A percentile compares a stretch with the other conserved stretches of the same genome.
Evolutionary conservation across 2,329 filamentous ascomycete genomes (phyloP).

Genomic region (Bipolaris cookei): DNA sequence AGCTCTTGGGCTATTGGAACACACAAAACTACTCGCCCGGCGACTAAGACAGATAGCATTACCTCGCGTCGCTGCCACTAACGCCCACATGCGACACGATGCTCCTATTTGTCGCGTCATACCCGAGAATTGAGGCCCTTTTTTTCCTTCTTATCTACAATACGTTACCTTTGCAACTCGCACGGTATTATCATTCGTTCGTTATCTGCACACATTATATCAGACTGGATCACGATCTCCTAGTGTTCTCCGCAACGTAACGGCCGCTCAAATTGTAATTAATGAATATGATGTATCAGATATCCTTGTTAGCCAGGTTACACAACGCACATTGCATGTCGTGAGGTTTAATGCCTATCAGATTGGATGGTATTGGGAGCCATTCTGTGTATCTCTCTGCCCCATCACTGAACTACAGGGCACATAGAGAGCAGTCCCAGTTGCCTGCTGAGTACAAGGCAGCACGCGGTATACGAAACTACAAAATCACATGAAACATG

Average conservation of each 20-base stretch:
- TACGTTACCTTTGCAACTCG: neutral
- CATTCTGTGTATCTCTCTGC: neutral
- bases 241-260: neutral
- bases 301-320: neutral
- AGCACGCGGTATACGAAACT: too few species aligned
- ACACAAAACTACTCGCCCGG: conserved; percentile 5
- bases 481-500: too few species aligned
- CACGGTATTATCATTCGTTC: neutral
- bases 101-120: neutral
- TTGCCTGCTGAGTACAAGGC: neutral
- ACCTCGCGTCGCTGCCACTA: neutral
- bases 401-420: neutral
- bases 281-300: neutral
- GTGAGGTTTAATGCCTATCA: neutral
- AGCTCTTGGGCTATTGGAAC: conserved; percentile 17
- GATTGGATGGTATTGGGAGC: neutral
- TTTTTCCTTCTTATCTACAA: neutral
- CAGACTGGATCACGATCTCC: neutral
- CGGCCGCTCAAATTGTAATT: neutral
- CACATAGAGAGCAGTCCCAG: neutral
- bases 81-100: neutral
- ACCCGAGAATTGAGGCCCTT: neutral
- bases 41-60: neutral
- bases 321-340: neutral
- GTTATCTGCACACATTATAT: neutral